Conservation (phyloP, 306 rosid genomes). For the Prunus mongolica region DNA sequence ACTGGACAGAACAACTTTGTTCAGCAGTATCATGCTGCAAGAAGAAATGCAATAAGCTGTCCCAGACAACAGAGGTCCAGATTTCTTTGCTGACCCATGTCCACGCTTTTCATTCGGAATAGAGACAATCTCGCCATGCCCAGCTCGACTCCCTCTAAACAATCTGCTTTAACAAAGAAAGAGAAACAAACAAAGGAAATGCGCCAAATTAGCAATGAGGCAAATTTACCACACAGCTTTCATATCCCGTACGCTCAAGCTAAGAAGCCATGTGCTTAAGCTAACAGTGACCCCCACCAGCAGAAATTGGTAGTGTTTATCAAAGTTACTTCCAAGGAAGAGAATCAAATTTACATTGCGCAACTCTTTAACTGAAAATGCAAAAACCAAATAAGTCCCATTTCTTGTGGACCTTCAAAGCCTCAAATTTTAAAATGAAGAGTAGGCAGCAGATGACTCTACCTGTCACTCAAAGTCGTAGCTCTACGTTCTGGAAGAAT, state of each 20-base stretch:
- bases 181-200: not conserved
- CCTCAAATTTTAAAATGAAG: not conserved
- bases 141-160: constrained; percentile 47
- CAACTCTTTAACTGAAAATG: not conserved
- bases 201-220: constrained; percentile 10
- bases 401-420: not conserved
- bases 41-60: constrained; percentile 87
- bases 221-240: constrained; percentile 9
- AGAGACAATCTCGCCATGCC: constrained; percentile 24
- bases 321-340: not conserved
- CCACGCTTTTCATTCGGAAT: constrained; percentile 45
- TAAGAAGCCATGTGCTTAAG: too few species aligned
- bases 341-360: too few species aligned
- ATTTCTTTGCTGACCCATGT: constrained; percentile 49
- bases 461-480: constrained; percentile 54
- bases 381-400: not conserved
- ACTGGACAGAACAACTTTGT: constrained; percentile 71
- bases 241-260: not conserved
- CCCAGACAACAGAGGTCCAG: constrained; percentile 75
- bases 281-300: not conserved
- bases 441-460: constrained; percentile 3
- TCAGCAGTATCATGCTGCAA: constrained; percentile 86
- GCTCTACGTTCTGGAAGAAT: constrained; percentile 56
- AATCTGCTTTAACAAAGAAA: constrained; percentile 36
- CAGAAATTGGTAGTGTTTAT: not conserved